Evolutionary conservation across 306 rosid genomes (phyloP), one percentile per base, ranked within the genome.

Genomic region (Cucumis cinereus): DNA sequence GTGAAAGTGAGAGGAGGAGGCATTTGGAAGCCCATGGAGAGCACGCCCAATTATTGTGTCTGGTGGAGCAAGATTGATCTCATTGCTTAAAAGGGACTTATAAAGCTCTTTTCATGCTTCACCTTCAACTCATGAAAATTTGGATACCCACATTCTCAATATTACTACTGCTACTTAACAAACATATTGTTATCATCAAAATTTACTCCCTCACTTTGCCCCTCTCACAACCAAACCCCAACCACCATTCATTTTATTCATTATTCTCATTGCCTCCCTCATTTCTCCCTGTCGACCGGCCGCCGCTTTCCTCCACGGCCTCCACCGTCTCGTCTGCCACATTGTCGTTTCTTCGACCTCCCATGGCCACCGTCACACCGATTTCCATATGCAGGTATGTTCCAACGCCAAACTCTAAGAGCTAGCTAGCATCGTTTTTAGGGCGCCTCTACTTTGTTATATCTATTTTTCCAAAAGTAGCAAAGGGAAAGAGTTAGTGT

Each of bases 41-140:
- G 90, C 97, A 90, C 86, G 93, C 93, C 85, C 86, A 88, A 90
- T 92, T 45, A 88, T 87, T 86, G 64, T 88, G 93, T 82, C 90
- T 78, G 77, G 24, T 50, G 20, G 55, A 68, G 74, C 28, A 43
- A 77, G 73, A 55, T 73, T 30, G 35, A 30, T 36, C 79, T 79
- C 77, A 66, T 89, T 85, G 89, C 89, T 84, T 87, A 67, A 83
- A 83, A 86, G 88, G 78, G 83, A 86, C 54, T 77, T 62, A 36
- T 23, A 38, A 61, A 61, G 5, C 54, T 73, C 54, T 73, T 80
- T 80, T 58, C 77, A 80, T 79, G 82, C 86, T 81, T 87, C 77
- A 83, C 84, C 84, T 84, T 85, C 79, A 50, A 89, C 88, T 85
- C 89, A 82, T 80, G 78, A 66, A 81, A 71, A 6, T 60, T 60